phyloP scores from a whole-genome alignment of 306 rosid species.

The Lupinus albus region DNA sequence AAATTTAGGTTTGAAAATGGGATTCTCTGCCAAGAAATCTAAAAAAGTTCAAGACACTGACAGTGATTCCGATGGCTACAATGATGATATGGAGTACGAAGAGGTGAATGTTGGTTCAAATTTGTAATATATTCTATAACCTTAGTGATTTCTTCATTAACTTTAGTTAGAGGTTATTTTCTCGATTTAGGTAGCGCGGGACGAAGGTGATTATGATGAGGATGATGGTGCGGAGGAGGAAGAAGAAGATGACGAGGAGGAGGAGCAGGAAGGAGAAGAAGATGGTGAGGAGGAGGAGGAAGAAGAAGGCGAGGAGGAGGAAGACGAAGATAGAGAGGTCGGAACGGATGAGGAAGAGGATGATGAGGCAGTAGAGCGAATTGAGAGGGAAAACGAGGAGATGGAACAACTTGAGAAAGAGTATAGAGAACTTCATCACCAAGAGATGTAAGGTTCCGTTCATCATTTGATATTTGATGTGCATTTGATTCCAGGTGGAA shows the following conservation, averaged over 20 bases:
- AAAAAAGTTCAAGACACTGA: constrained; percentile 35
- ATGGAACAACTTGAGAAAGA: constrained; percentile 83
- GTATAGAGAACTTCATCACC: constrained; percentile 63
- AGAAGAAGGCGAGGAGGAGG: constrained; percentile 28
- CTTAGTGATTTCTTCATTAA: constrained; percentile 22
- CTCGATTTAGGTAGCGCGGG: constrained; percentile 44
- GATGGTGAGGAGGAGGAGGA: constrained; percentile 45
- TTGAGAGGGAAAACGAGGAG: constrained; percentile 53
- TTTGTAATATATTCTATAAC: not conserved
- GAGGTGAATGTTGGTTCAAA: constrained; percentile 39
- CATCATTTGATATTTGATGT: not conserved
- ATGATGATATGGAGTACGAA: constrained; percentile 40
- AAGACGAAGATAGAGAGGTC: constrained; percentile 16
- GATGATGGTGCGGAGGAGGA: constrained; percentile 30
- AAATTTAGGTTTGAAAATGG: constrained; percentile 43
- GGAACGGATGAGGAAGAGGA: constrained; percentile 51
- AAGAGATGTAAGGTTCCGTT: constrained; percentile 67
- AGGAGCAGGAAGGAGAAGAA: constrained; percentile 48
- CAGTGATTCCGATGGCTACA: constrained; percentile 48
- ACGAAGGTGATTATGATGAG: constrained; percentile 40
- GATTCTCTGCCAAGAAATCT: constrained; percentile 48
- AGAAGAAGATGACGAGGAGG: constrained; percentile 35
- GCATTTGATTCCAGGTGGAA: constrained; percentile 10
- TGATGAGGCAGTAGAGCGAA: constrained; percentile 28
- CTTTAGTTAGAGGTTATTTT: constrained; percentile 34